phyloP scores from a whole-genome alignment of 1,284 basidiomycete species.

The Meripilus lineatus region DNA sequence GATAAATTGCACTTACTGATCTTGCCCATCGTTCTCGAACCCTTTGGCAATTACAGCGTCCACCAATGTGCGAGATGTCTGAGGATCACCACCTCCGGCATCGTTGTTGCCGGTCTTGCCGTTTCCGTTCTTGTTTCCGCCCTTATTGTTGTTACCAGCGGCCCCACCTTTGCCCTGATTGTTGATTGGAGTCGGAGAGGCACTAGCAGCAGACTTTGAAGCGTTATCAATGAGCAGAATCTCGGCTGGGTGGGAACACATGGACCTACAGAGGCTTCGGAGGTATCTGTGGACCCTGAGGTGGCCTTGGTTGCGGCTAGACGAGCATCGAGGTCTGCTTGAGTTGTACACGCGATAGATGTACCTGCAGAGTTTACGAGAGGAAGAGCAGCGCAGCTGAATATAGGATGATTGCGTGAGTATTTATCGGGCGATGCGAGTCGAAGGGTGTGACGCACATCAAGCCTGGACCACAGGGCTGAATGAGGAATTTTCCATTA shows the following conservation, averaged over 20 bases:
- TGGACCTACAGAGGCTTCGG: constrained; percentile 3
- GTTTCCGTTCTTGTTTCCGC: constrained; percentile 3
- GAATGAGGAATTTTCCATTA: constrained; percentile 33
- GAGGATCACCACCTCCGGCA: constrained; percentile 18
- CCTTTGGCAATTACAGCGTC: constrained; percentile 23
- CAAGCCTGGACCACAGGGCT: constrained; percentile 32
- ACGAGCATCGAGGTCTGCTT: constrained; percentile 32
- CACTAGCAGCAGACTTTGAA: no score
- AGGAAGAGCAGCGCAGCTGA: constrained; percentile 45
- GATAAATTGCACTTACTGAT: constrained; percentile 19
- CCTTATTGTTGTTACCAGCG: constrained; percentile 5
- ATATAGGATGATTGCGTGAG: constrained; percentile 13
- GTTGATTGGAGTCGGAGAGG: no score
- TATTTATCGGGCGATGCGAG: neutral
- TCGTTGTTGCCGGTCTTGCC: constrained; percentile 1
- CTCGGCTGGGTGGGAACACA: no score
- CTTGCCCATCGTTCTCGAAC: constrained; percentile 35
- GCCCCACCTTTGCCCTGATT: neutral
- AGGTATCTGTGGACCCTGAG: constrained; percentile 25
- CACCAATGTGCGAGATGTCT: constrained; percentile 27
- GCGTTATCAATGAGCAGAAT: no score
- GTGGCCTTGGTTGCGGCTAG: constrained; percentile 39
- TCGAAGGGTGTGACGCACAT: constrained; percentile 19
- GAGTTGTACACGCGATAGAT: constrained; percentile 42
- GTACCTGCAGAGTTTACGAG: constrained; percentile 49